A percentile compares a stretch with the other conserved stretches of the same genome.
Conservation (phyloP, 768 basidiomycete species). For the Tricholoma sp. region DNA sequence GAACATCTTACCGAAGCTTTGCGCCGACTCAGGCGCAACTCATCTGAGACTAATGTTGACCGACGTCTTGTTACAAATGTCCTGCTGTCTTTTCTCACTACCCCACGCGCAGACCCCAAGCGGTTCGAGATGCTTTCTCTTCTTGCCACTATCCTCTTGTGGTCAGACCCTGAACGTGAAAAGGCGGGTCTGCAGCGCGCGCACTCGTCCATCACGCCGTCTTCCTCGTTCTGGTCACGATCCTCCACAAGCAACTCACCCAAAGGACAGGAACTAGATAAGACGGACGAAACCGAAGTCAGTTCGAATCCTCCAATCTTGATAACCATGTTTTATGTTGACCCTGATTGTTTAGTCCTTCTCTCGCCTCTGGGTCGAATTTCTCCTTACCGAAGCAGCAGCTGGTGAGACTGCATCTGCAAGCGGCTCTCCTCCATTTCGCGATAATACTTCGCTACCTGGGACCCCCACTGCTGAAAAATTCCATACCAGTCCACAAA, state of each 20-base stretch:
- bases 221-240: constrained; percentile 39
- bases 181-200: constrained; percentile 80
- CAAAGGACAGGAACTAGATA: constrained; percentile 58
- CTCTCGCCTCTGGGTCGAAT: constrained; percentile 97
- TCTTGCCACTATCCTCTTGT: constrained; percentile 84
- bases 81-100: constrained; percentile 82
- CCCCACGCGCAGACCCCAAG: constrained; percentile 88
- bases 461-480: constrained; percentile 22
- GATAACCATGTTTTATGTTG: background rate
- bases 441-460: constrained; percentile 28
- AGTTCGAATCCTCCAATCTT: constrained; percentile 7
- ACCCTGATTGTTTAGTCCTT: constrained; percentile 69
- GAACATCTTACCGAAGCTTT: constrained; percentile 97
- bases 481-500: constrained; percentile 14
- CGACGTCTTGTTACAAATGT: constrained; percentile 92
- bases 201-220: constrained; percentile 17
- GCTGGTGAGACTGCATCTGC: constrained; percentile 30
- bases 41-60: constrained; percentile 90
- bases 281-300: constrained; percentile 83
- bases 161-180: constrained; percentile 89
- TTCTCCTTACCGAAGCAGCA: constrained; percentile 87
- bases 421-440: constrained; percentile 18
- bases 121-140: constrained; percentile 95
- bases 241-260: constrained; percentile 29
- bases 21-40: constrained; percentile 84